Conservation (phyloP, 495 filamentous ascomycete species). For the Trichocladium antarcticum region DNA sequence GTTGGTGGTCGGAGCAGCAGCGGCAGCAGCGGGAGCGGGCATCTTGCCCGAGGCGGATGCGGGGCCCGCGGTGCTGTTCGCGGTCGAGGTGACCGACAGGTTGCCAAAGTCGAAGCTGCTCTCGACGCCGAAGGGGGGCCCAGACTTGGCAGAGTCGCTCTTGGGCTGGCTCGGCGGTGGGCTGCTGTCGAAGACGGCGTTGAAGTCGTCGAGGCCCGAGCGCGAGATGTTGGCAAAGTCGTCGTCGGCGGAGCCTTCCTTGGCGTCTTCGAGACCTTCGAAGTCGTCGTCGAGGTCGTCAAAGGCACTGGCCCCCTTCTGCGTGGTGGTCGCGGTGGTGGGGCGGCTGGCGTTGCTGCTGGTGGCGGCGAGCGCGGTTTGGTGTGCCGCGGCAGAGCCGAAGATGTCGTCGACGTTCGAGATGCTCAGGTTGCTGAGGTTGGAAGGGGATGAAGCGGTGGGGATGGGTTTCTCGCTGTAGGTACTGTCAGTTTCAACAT, state of each 20-base stretch:
- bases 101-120: constrained; percentile 41
- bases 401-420: constrained; percentile 28
- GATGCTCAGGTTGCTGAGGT: constrained; percentile 9
- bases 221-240: constrained; percentile 60
- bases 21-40: constrained; percentile 13
- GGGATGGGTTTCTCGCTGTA: constrained; percentile 24
- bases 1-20: neutral
- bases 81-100: constrained; percentile 30
- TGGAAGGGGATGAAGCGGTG: constrained; percentile 9
- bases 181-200: constrained; percentile 51
- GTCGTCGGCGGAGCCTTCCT: constrained; percentile 81
- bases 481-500: constrained; percentile 1
- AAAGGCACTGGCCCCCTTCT: constrained; percentile 39
- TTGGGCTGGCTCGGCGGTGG: constrained; percentile 44
- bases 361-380: constrained; percentile 3
- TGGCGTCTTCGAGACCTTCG: constrained; percentile 73
- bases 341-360: constrained; percentile 8
- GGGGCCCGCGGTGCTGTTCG: constrained; percentile 44
- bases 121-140: constrained; percentile 33
- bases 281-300: constrained; percentile 87
- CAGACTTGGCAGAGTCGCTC: constrained; percentile 33
- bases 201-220: constrained; percentile 53
- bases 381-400: constrained; percentile 9
- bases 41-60: no score
- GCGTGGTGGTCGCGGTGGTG: constrained; percentile 17